Evolutionary conservation across 108 stramenopile genomes (phyloP), one percentile per base, ranked within the genome.

Genomic region (Nitzschia sp.): DNA sequence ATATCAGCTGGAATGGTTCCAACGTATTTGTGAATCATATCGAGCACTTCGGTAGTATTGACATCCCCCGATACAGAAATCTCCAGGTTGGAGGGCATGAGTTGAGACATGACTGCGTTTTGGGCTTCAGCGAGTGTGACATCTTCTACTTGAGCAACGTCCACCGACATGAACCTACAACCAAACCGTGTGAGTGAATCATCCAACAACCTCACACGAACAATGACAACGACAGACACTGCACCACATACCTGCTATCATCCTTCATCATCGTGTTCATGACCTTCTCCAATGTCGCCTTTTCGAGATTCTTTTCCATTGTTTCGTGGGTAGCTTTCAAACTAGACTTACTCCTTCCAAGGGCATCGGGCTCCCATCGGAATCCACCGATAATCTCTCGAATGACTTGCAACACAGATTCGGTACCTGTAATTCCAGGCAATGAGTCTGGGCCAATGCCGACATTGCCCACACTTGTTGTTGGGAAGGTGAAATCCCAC

Each of bases 21-120:
- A 65, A 98, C 65, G 76, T 97, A 98, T 59, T 91, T 85, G 65
- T 91, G 76, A 51, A 91, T 78, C 80, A 97, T 85, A n/a, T 89
- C 90, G 69, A 97, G 80, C 19, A 94, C 85, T 66, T 97, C 95
- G 10, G 78, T 80, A 0, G 92, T 88, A 71, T 95, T 88, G 65
- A 97, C 94, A 75, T 98, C 98, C n/a, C 96, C 97, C n/a, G 91
- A 86, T 58, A 95, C 70, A 14, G 92, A 93, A 10, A 98, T 90
- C 68, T 98, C 98, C 52, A 97, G 67, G 20, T 93, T 84, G 7
- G 79, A 73, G 25, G 96, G 95, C 11, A 73, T 65, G 65, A 98
- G 72, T 59, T 97, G 96, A 10, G 91, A 90, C 90, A 89, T 90
- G 73, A 97, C 90, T 7, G 96, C 93, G 60, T 76, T 77, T 59